phyloP scores from a whole-genome alignment of 352 stramenopile genomes.

The Pythium phragmitis region DNA sequence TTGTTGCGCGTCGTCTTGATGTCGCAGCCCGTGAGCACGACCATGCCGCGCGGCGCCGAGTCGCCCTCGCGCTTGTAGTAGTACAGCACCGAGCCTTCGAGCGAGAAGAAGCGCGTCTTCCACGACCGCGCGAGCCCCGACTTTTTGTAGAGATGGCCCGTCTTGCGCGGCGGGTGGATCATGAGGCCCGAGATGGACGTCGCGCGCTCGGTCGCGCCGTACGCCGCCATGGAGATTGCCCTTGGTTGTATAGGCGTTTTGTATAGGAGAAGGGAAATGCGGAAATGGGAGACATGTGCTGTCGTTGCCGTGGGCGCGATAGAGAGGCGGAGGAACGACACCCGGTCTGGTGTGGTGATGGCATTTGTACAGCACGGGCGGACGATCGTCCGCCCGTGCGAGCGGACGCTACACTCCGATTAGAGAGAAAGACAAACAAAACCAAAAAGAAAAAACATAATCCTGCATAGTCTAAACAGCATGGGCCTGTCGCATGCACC shows the following conservation, averaged over 20 bases:
- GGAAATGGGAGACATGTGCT: conserved; percentile 11
- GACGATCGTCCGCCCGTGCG: conserved; percentile 20
- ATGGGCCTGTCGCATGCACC: conserved; percentile 1
- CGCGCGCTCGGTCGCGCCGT: not conserved
- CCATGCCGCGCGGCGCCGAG: conserved; percentile 50
- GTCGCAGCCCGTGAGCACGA: conserved; percentile 65
- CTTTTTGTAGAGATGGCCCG: conserved; percentile 72
- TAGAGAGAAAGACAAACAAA: not conserved
- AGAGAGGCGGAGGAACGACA: conserved; percentile 1
- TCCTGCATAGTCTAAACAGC: not conserved
- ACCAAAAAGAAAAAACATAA: conserved; percentile 4
- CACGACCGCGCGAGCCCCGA: conserved; percentile 51
- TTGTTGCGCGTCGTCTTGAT: conserved; percentile 55
- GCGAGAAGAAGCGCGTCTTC: conserved; percentile 64
- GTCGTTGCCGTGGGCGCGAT: not conserved
- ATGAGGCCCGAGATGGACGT: not conserved
- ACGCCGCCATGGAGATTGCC: not conserved
- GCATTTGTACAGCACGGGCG: not conserved
- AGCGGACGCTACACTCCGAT: not conserved
- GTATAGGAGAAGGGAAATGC: conserved; percentile 1
- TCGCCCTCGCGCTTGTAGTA: conserved; percentile 78
- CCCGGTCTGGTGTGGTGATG: not conserved
- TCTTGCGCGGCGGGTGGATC: conserved; percentile 41
- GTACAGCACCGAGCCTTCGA: conserved; percentile 66
- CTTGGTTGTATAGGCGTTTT: not conserved